Evolutionary conservation across 495 filamentous ascomycete species (phyloP), one percentile per base, ranked within the genome.

Genomic region (Tuber melanosporum): DNA sequence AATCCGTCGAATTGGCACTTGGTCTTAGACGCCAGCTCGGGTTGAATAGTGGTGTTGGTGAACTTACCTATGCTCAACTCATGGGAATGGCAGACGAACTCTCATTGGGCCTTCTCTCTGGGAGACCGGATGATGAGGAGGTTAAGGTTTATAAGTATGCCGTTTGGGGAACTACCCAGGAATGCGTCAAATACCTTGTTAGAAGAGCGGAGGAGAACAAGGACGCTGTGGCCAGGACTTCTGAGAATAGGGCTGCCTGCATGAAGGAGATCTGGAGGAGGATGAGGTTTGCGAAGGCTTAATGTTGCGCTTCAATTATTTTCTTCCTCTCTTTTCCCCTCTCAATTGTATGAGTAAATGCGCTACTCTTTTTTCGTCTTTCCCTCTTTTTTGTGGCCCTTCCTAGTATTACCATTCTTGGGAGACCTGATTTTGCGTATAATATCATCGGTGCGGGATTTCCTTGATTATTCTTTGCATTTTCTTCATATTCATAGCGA

Each of bases 1-100:
- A 89, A 36, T 93, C 94, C 19, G 91, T 97, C 17, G 85, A 87
- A 46, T 91, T 90, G 82, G 93, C 92, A 3, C 89, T 92, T 69
- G 82, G 80, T 43, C 81, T 88, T 17, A 80, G 71, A 47, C 75
- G 74, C 32, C 62, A 70, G 39, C 71, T 83, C 57, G 71, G 73
- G 9, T 73, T 84, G 26, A 83, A 86, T 32, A 77, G 80, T 36
- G 78, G 81, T 17, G 84, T 92, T 42, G 87, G 88, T 49, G 86
- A 87, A 14, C 86, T 97, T 22, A 90, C 90, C 43, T 97, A 94
- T 84, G 95, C 92, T 9, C 95, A 99, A 85, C 88, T 99, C 10
- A 92, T 95, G 87, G 95, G 95, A 36, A 98, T 98, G 95, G 95
- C 95, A 22, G 95, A 99, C 78, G 95, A 99, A 81, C 90, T 99